Percentiles rank a stretch among this genome's conserved stretches.
phyloP scores from a whole-genome alignment of 148 eudicot genomes.

The Vaccinium myrtillus region DNA sequence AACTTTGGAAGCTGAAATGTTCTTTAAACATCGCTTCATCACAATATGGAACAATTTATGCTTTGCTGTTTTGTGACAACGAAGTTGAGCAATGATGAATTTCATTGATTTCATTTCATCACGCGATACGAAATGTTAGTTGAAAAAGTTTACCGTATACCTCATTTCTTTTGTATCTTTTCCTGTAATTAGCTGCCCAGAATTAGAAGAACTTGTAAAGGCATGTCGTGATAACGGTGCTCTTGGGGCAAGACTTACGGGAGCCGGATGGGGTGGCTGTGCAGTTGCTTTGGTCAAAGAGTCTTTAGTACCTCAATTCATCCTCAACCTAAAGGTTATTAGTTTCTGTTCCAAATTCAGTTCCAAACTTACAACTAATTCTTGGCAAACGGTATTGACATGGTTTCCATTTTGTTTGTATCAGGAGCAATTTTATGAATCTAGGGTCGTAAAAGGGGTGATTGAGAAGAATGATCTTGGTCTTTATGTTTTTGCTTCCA shows the following conservation, averaged over 20 bases:
- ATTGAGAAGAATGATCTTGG: constrained; percentile 67
- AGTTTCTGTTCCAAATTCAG: background rate
- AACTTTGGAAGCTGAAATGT: background rate
- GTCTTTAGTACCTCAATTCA: constrained; percentile 75
- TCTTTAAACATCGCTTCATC: background rate
- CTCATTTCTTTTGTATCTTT: background rate
- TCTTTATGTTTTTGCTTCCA: constrained; percentile 80
- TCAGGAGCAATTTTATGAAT: constrained; percentile 76
- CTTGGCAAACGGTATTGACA: background rate
- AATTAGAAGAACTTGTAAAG: constrained; percentile 86
- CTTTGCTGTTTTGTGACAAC: background rate
- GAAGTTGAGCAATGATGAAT: background rate
- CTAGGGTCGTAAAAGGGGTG: constrained; percentile 73
- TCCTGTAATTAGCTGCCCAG: constrained; percentile 62
- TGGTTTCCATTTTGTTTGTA: background rate
- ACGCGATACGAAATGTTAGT: background rate
- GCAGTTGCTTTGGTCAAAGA: constrained; percentile 89
- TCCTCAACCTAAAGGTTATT: constrained; percentile 81
- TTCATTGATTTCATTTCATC: background rate
- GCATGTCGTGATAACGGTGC: constrained; percentile 75
- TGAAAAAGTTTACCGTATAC: background rate
- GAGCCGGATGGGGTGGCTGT: constrained; percentile 99
- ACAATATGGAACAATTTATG: background rate
- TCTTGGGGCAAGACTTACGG: constrained; percentile 91
- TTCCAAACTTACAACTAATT: background rate